A percentile compares a stretch with the other conserved stretches of the same genome.
Evolutionary conservation across 352 stramenopile species (phyloP).

Genomic region (Phytophthora agathidicida): DNA sequence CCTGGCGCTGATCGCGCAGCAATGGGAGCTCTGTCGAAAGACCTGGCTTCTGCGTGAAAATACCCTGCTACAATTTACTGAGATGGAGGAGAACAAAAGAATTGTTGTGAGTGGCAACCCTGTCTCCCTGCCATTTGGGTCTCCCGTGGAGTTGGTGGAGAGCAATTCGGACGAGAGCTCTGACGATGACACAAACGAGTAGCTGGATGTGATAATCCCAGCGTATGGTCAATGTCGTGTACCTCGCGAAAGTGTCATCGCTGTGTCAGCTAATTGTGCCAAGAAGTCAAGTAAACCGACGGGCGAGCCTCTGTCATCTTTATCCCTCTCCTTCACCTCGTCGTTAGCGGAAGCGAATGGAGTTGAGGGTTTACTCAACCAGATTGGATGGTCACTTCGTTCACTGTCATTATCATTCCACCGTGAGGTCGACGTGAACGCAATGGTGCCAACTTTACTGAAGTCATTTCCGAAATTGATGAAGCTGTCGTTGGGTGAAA

Average conservation of each 20-base stretch:
- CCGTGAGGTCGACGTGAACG: constrained; percentile 17
- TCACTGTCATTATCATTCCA: constrained; percentile 19
- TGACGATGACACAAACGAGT: too few species aligned
- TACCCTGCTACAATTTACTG: too few species aligned
- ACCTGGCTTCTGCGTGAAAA: too few species aligned
- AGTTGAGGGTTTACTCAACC: constrained; percentile 8
- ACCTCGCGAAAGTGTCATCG: neutral
- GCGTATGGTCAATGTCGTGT: constrained; percentile 10
- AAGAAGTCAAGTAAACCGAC: neutral
- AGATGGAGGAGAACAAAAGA: too few species aligned
- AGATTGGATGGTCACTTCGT: constrained; percentile 21
- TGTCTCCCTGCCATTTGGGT: too few species aligned
- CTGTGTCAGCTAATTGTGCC: neutral
- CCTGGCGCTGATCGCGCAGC: too few species aligned
- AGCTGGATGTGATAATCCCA: constrained; percentile 5
- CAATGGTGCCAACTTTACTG: constrained; percentile 12
- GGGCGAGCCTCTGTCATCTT: neutral
- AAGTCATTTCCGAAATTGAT: constrained; percentile 9
- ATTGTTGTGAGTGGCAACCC: too few species aligned
- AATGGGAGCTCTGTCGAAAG: too few species aligned
- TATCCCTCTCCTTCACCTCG: constrained; percentile 3
- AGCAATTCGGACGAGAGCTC: too few species aligned
- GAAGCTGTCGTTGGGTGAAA: constrained; percentile 10
- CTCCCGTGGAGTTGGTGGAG: too few species aligned
- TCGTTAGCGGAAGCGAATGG: constrained; percentile 1